phyloP scores from a whole-genome alignment of 352 stramenopile genomes.

The Pythium plurisporium region DNA sequence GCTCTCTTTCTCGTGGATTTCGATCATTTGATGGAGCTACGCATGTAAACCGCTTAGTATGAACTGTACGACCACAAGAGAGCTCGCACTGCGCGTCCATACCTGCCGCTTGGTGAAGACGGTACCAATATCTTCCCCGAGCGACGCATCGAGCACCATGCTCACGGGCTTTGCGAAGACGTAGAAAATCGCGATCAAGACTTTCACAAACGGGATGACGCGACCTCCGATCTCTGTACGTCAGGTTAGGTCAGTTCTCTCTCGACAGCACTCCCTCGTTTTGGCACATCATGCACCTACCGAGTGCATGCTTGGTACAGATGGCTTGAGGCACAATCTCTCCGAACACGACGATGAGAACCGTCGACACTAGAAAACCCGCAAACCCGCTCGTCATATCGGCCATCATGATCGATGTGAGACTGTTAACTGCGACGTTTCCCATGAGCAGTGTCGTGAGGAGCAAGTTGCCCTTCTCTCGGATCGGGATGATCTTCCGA shows the following conservation, averaged over 20 bases:
- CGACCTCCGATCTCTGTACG: too few species aligned
- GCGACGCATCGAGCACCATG: constrained; percentile 86
- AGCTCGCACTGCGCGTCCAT: too few species aligned
- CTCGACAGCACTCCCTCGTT: too few species aligned
- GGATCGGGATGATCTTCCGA: constrained; percentile 84
- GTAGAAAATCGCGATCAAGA: constrained; percentile 93
- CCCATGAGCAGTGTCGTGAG: constrained; percentile 94
- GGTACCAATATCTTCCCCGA: constrained; percentile 94
- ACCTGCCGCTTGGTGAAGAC: constrained; percentile 90
- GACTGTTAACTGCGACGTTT: constrained; percentile 96
- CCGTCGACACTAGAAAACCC: constrained; percentile 91
- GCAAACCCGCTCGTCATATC: constrained; percentile 66
- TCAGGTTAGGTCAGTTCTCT: too few species aligned
- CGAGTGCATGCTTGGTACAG: constrained; percentile 87
- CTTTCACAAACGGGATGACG: constrained; percentile 91
- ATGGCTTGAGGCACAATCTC: constrained; percentile 89
- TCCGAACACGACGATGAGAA: constrained; percentile 93
- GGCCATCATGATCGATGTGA: constrained; percentile 95
- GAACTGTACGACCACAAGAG: too few species aligned
- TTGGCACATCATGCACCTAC: constrained; percentile 54
- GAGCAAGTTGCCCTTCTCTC: constrained; percentile 94
- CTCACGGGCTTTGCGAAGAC: constrained; percentile 93
- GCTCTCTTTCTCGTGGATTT: constrained; percentile 94
- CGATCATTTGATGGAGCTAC: constrained; percentile 95
- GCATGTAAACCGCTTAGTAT: too few species aligned